Evolutionary conservation across 129 eudicot species (phyloP).

Genomic region (Logfia minima): DNA sequence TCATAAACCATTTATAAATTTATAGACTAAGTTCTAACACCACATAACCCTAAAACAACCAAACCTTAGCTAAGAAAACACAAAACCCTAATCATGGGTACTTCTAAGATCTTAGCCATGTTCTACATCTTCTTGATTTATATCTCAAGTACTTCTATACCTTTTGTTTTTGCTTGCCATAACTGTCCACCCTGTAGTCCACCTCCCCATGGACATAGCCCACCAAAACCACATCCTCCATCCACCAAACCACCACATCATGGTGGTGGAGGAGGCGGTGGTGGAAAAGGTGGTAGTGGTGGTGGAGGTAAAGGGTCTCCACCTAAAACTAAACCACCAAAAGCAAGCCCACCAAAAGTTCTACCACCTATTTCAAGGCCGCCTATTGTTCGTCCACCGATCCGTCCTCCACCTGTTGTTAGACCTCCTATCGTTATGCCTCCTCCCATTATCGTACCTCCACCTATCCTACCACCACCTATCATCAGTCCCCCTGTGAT

Average conservation of each 20-base stretch:
- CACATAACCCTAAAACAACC: background rate
- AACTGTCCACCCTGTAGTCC: constrained; percentile 61
- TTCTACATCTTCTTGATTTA: constrained; percentile 58
- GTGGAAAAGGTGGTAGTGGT: constrained; percentile 37
- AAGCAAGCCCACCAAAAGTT: constrained; percentile 46
- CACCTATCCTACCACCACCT: constrained; percentile 42
- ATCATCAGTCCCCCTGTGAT: constrained; percentile 37
- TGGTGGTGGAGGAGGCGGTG: constrained; percentile 40
- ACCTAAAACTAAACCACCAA: constrained; percentile 37
- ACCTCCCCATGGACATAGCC: constrained; percentile 47
- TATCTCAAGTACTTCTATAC: constrained; percentile 50
- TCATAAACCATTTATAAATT: constrained; percentile 1
- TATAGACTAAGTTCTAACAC: constrained; percentile 24
- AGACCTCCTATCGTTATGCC: constrained; percentile 37
- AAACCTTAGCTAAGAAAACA: background rate
- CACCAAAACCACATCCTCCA: constrained; percentile 46
- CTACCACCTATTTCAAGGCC: constrained; percentile 31
- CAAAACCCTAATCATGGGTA: constrained; percentile 38
- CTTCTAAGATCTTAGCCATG: constrained; percentile 46
- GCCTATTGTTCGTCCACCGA: constrained; percentile 35
- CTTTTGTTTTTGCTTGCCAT: constrained; percentile 57
- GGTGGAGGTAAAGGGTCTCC: constrained; percentile 13
- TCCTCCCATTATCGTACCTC: constrained; percentile 37
- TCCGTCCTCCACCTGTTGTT: constrained; percentile 35
- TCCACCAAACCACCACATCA: constrained; percentile 48